A percentile compares a stretch with the other conserved stretches of the same genome.
Evolutionary conservation across 2,329 filamentous ascomycete species (phyloP).

Genomic region (Teratosphaeria epicoccoides): DNA sequence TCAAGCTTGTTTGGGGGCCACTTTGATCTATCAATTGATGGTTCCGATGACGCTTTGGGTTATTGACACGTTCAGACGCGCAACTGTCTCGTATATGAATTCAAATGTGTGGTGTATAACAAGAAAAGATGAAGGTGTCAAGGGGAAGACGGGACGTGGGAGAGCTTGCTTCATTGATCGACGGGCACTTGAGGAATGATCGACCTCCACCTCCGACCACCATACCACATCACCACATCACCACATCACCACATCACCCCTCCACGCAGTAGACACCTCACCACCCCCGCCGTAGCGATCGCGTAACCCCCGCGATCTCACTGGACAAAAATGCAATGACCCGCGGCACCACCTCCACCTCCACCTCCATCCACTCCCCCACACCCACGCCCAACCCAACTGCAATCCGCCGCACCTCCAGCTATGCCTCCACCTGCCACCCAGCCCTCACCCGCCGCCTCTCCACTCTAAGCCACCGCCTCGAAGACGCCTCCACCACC

Average conservation of each 20-base stretch:
- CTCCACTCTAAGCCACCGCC: constrained; percentile 50
- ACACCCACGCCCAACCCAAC: constrained; percentile 3
- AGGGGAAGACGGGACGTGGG: not conserved
- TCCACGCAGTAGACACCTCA: not conserved
- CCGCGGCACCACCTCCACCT: constrained; percentile 31
- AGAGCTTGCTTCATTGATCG: no score
- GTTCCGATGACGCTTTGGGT: not conserved
- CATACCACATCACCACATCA: not conserved
- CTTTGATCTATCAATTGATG: not conserved
- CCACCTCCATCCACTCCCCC: constrained; percentile 20
- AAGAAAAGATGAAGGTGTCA: not conserved
- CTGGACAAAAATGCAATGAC: constrained; percentile 29
- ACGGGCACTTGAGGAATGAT: not conserved
- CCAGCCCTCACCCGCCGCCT: constrained; percentile 51
- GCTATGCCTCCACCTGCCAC: constrained; percentile 11
- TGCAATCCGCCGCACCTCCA: constrained; percentile 9
- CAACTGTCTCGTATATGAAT: not conserved
- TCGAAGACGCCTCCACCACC: constrained; percentile 50
- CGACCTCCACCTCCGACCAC: no score
- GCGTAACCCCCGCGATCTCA: constrained; percentile 16
- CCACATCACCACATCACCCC: no score
- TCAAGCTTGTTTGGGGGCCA: no score
- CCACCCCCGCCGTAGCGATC: not conserved
- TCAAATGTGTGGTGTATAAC: not conserved
- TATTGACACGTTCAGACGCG: constrained; percentile 4